Evolutionary conservation across 371 early-diverging fungal genomes (phyloP).

Genomic region (Gilbertella persicaria): DNA sequence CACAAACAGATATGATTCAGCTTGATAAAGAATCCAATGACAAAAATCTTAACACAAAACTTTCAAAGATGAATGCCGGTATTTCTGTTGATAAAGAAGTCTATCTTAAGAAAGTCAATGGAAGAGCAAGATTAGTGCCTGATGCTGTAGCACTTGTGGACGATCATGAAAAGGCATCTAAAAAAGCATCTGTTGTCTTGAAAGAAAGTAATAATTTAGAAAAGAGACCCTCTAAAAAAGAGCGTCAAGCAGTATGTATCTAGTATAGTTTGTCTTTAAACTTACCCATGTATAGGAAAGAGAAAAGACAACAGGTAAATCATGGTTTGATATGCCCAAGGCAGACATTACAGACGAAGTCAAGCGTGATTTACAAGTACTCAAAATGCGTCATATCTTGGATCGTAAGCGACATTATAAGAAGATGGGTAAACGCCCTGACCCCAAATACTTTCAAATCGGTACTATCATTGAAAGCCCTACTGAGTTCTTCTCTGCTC

Average conservation of each 20-base stretch:
- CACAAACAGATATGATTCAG: constrained; percentile 28
- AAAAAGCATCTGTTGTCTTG: constrained; percentile 23
- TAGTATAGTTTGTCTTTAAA: not conserved
- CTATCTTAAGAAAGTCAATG: constrained; percentile 28
- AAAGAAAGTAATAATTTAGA: constrained; percentile 24
- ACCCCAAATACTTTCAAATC: constrained; percentile 91
- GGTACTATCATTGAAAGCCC: constrained; percentile 91
- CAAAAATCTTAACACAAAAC: constrained; percentile 15
- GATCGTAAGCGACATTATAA: constrained; percentile 95
- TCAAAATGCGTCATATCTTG: constrained; percentile 85
- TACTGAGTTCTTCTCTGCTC: constrained; percentile 84
- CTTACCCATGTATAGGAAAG: constrained; percentile 40
- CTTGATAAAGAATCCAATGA: constrained; percentile 6
- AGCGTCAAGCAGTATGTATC: constrained; percentile 40
- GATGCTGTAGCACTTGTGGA: constrained; percentile 26
- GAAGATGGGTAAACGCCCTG: constrained; percentile 65
- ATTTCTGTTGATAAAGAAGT: constrained; percentile 29
- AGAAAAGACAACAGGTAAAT: constrained; percentile 69
- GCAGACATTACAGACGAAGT: constrained; percentile 85
- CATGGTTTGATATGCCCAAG: constrained; percentile 94
- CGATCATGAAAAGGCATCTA: constrained; percentile 6
- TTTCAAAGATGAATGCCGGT: constrained; percentile 47
- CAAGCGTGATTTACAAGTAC: constrained; percentile 84
- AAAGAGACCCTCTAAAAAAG: constrained; percentile 23
- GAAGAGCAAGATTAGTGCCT: constrained; percentile 18